phyloP scores from a whole-genome alignment of 2,329 filamentous ascomycete genomes.

The Drechslerella dactyloides region DNA sequence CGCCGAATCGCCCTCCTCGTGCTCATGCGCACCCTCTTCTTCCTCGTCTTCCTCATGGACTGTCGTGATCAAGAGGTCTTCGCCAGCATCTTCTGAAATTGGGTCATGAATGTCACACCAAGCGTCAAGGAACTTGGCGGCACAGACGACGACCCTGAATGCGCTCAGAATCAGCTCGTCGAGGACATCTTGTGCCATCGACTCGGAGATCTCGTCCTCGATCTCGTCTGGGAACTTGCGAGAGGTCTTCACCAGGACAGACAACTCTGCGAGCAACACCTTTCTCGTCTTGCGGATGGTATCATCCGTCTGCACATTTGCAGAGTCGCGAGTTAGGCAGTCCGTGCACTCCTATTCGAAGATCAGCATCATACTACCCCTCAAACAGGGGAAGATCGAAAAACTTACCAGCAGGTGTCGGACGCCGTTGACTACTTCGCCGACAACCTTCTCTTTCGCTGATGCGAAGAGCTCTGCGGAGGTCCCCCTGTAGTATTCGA shows the following conservation, averaged over 20 bases:
- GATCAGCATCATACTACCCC: constrained; percentile 31
- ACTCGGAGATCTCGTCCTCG: constrained; percentile 56
- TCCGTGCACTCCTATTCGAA: constrained; percentile 76
- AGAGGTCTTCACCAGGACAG: constrained; percentile 83
- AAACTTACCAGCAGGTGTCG: constrained; percentile 80
- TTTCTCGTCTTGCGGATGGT: constrained; percentile 81
- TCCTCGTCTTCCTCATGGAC: constrained; percentile 14
- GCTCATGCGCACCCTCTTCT: constrained; percentile 1
- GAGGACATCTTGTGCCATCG: constrained; percentile 69
- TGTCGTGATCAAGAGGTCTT: constrained; percentile 20
- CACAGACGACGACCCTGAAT: constrained; percentile 90
- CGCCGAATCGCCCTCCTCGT: background rate
- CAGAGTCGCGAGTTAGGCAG: constrained; percentile 82
- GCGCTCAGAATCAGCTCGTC: constrained; percentile 94
- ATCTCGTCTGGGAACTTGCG: constrained; percentile 77
- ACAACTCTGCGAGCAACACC: constrained; percentile 85
- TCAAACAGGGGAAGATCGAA: constrained; percentile 10
- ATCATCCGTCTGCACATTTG: constrained; percentile 76
- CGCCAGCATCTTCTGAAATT: constrained; percentile 55
- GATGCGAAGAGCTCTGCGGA: constrained; percentile 48
- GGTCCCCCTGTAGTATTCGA: constrained; percentile 53
- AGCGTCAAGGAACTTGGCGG: constrained; percentile 85
- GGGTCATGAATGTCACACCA: constrained; percentile 65
- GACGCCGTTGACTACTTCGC: constrained; percentile 74
- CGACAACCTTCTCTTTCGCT: constrained; percentile 53